phyloP scores from a whole-genome alignment of 2,329 filamentous ascomycete species.

The Penicillium sp. region DNA sequence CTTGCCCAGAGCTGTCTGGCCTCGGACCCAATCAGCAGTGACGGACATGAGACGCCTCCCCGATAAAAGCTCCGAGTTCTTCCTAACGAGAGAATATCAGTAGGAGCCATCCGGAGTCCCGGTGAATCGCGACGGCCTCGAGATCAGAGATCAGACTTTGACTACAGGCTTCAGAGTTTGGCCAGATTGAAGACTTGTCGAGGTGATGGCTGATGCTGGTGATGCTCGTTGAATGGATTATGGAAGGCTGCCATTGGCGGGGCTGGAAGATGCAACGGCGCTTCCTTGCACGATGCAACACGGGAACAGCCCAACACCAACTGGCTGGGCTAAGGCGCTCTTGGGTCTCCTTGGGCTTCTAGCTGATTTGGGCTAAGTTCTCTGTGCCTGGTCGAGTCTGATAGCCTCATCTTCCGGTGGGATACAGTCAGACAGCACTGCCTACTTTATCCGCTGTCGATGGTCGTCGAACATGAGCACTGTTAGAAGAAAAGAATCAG shows the following conservation, averaged over 20 bases:
- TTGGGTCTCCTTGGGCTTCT: not conserved
- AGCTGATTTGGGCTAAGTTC: not conserved
- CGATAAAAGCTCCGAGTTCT: constrained; percentile 11
- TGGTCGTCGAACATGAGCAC: not conserved
- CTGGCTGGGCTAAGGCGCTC: not conserved
- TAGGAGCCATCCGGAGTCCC: constrained; percentile 4
- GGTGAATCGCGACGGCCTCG: not conserved
- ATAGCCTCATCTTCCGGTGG: not conserved
- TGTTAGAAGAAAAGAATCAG: not conserved
- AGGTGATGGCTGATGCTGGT: not conserved
- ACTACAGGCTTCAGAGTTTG: not conserved
- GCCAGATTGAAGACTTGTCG: not conserved
- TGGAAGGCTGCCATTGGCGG: not conserved
- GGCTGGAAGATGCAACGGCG: not conserved
- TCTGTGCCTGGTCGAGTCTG: not conserved
- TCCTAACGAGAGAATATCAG: constrained; percentile 1
- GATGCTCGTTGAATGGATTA: not conserved
- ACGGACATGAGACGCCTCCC: constrained; percentile 1
- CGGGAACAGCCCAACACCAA: not conserved
- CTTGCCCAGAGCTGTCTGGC: constrained; percentile 2
- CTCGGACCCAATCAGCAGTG: constrained; percentile 5
- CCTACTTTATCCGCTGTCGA: not conserved
- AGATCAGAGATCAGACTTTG: not conserved
- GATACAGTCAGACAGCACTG: not conserved
- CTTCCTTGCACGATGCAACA: constrained; percentile 4